Conservation (phyloP, 768 basidiomycete species). For the Mycena rosella region DNA sequence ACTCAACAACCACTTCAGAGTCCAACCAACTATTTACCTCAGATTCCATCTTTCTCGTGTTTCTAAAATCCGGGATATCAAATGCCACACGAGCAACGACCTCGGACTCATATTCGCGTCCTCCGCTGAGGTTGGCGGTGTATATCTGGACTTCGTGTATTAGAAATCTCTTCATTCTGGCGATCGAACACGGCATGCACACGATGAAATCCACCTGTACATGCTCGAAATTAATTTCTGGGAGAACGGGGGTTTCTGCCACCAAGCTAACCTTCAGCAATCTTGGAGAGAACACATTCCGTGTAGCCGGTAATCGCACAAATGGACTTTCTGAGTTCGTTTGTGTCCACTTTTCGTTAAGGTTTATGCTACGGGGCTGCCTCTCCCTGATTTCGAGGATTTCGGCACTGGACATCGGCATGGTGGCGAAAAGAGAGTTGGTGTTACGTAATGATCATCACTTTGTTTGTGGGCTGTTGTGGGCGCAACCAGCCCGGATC, state of each 20-base stretch:
- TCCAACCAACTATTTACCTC: not conserved
- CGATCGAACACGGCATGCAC: not conserved
- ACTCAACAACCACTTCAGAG: not conserved
- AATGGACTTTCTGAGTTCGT: not conserved
- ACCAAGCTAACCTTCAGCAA: constrained; percentile 10
- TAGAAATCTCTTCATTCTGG: not conserved
- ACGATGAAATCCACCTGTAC: constrained; percentile 8
- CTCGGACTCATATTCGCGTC: not conserved
- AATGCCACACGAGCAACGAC: constrained; percentile 1
- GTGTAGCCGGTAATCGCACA: not conserved
- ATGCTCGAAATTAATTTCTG: not conserved
- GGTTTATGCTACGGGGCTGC: constrained; percentile 5
- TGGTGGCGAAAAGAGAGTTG: too few species aligned
- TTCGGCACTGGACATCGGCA: constrained; percentile 2
- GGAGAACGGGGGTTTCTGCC: too few species aligned
- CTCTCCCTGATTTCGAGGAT: constrained; percentile 8
- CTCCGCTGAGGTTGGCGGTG: not conserved
- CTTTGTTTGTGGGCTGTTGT: too few species aligned
- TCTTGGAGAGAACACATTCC: constrained; percentile 3
- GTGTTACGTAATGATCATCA: too few species aligned
- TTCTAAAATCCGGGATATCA: constrained; percentile 6
- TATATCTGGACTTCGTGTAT: not conserved
- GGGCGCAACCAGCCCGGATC: too few species aligned
- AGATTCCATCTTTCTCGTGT: constrained; percentile 12
- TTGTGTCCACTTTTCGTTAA: not conserved